Conservation (phyloP, 495 filamentous ascomycete genomes). For the Chaetomium tenue region DNA sequence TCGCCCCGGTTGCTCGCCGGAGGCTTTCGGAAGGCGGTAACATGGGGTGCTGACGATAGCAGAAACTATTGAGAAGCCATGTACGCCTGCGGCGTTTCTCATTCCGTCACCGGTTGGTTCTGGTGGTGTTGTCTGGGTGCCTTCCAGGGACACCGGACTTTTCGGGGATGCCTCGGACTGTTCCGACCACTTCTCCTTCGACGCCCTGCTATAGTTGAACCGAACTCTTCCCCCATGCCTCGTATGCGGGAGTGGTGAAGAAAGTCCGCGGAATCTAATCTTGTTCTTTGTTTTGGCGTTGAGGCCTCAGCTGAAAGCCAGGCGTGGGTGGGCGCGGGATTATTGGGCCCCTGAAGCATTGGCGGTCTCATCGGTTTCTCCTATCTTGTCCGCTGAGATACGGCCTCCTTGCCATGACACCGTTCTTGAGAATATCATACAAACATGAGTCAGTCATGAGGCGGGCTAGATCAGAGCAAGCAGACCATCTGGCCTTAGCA, state of each 20-base stretch:
- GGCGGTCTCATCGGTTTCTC: neutral
- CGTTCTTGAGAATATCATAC: neutral
- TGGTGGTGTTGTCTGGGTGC: neutral
- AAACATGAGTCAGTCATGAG: neutral
- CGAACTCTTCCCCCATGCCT: neutral
- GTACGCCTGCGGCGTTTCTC: neutral
- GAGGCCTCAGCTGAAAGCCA: neutral
- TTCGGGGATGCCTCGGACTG: neutral
- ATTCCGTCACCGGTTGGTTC: neutral
- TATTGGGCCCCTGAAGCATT: neutral
- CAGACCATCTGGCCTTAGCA: neutral
- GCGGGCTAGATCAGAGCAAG: no score
- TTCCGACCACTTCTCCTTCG: neutral
- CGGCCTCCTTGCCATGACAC: neutral
- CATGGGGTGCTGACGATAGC: neutral
- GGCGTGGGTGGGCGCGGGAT: neutral
- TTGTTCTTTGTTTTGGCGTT: neutral
- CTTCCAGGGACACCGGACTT: neutral
- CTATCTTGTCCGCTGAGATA: neutral
- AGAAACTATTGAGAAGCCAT: neutral
- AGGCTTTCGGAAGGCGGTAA: neutral
- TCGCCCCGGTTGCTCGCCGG: neutral
- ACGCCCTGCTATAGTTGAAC: slow-evolving; percentile 6
- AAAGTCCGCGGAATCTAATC: neutral
- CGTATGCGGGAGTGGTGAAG: neutral